These are phyloP conservation scores for Geotrichum aggregatum DNA, from an alignment of 1,139 yeast species.

Conservation along the genomic window DNA sequence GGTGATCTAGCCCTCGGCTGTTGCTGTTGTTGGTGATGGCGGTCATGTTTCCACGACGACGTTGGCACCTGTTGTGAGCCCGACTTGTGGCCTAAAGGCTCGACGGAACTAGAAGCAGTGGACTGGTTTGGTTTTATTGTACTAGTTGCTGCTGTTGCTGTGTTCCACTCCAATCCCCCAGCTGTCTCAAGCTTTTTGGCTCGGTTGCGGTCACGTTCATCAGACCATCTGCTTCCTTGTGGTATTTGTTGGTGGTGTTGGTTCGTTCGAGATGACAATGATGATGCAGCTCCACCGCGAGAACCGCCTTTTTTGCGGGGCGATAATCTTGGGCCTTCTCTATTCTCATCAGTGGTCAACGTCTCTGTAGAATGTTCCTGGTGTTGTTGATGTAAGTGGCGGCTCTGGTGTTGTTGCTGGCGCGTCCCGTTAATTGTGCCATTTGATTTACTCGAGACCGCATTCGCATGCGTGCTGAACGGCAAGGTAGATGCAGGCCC, in stretches of 20 bases:
- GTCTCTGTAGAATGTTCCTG: neutral
- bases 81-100: neutral
- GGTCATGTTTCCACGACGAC: too few relatives aligned
- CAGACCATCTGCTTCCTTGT: conserved; percentile 7
- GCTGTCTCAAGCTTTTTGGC: conserved; percentile 4
- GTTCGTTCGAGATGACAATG: neutral
- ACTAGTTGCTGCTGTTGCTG: neutral
- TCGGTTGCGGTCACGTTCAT: conserved; percentile 12
- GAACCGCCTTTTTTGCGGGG: neutral
- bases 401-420: neutral
- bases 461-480: too few relatives aligned
- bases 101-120: neutral
- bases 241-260: neutral
- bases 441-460: neutral
- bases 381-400: neutral
- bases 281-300: neutral
- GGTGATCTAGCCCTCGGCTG: too few relatives aligned
- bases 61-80: neutral
- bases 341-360: too few relatives aligned
- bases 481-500: conserved; percentile 7
- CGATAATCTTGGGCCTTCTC: neutral
- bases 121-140: neutral
- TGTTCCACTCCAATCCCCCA: conserved; percentile 5
- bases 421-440: neutral
- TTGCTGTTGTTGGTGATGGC: too few relatives aligned